These are phyloP conservation scores for Domatiomyces catenatus DNA, from an alignment of 2,329 filamentous ascomycete genomes.

Conservation along the genomic window DNA sequence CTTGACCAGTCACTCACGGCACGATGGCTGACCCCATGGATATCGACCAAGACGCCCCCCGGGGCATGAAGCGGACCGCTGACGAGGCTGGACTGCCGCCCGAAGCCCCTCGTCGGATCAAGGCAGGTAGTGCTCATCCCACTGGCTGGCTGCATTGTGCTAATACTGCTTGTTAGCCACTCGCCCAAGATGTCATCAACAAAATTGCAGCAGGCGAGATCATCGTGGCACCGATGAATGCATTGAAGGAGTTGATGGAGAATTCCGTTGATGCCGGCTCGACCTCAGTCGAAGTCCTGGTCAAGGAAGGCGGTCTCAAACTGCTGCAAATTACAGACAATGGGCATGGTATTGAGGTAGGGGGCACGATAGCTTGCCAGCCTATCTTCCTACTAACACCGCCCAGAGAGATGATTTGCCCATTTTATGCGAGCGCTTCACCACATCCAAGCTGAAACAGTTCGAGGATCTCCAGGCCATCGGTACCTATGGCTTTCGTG, in stretches of 20 bases:
- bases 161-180: conserved; percentile 40
- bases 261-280: conserved; percentile 96
- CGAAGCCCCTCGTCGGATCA: conserved; percentile 35
- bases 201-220: conserved; percentile 98
- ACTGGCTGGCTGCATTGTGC: conserved; percentile 24
- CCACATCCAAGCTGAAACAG: conserved; percentile 82
- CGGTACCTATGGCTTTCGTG: conserved; percentile 91
- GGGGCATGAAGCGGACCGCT: conserved; percentile 36
- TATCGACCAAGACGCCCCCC: conserved; percentile 23
- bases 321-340: conserved; percentile 95
- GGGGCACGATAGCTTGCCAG: conserved; percentile 17
- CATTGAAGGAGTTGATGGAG: conserved; percentile 89
- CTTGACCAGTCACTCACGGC: background rate
- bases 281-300: conserved; percentile 73
- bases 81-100: conserved; percentile 26
- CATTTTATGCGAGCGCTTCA: conserved; percentile 90
- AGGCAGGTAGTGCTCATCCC: conserved; percentile 25
- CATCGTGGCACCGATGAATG: conserved; percentile 91
- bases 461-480: conserved; percentile 89
- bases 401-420: conserved; percentile 70
- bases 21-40: conserved; percentile 30
- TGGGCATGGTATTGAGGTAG: conserved; percentile 81
- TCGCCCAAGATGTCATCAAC: conserved; percentile 88
- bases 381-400: conserved; percentile 7
- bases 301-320: conserved; percentile 91